phyloP scores from a whole-genome alignment of 306 rosid genomes.

The Castanea mollissima region DNA sequence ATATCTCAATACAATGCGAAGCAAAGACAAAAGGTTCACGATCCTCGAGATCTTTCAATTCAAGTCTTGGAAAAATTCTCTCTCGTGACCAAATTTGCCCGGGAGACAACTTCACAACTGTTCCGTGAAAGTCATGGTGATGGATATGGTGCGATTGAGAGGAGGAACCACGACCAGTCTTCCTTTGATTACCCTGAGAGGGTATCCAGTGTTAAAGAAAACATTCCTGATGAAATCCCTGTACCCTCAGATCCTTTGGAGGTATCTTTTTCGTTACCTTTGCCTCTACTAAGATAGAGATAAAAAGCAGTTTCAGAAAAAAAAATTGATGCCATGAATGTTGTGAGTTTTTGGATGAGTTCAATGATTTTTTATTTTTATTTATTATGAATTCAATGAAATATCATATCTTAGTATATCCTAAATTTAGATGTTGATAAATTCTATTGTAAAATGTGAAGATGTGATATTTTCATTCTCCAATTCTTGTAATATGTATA shows the following conservation, averaged over 20 bases:
- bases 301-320: background rate
- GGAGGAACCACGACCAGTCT: constrained; percentile 46
- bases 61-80: constrained; percentile 95
- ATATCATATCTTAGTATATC: background rate
- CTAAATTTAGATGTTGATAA: background rate
- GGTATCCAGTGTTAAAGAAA: constrained; percentile 40
- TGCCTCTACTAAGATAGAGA: background rate
- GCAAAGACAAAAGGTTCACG: constrained; percentile 60
- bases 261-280: constrained; percentile 41
- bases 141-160: constrained; percentile 56
- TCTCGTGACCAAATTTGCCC: constrained; percentile 95
- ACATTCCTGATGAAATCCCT: constrained; percentile 39
- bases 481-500: background rate
- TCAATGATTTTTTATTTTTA: background rate
- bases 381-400: background rate
- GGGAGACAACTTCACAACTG: constrained; percentile 96
- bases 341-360: background rate
- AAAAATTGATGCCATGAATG: background rate
- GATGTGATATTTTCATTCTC: background rate
- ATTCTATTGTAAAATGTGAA: background rate
- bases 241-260: constrained; percentile 62
- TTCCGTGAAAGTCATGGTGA: constrained; percentile 73
- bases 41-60: constrained; percentile 82
- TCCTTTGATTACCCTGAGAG: constrained; percentile 42
- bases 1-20: constrained; percentile 55